A percentile compares a stretch with the other conserved stretches of the same genome.
phyloP scores from a whole-genome alignment of 306 rosid genomes.

The Begonia masoniana region DNA sequence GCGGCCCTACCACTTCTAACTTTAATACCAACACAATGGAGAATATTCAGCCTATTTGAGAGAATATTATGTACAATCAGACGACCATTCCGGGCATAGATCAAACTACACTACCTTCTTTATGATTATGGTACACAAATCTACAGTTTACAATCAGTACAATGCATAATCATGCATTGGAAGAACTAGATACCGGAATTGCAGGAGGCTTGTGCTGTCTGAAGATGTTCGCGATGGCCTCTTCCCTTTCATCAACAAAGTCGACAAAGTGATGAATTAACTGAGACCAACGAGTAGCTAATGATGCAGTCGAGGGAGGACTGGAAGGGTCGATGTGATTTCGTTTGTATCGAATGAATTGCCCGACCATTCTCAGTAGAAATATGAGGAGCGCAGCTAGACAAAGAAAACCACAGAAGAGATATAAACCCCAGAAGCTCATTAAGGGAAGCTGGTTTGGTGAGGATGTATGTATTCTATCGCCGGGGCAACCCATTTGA shows the following conservation, averaged over 20 bases:
- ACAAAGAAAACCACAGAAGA: constrained; percentile 35
- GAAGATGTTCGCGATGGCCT: constrained; percentile 68
- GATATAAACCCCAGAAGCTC: constrained; percentile 91
- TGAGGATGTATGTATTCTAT: constrained; percentile 27
- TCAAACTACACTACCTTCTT: no score
- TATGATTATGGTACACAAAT: no score
- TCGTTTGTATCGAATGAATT: constrained; percentile 42
- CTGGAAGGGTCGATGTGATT: constrained; percentile 25
- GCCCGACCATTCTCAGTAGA: constrained; percentile 41
- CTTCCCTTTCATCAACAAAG: constrained; percentile 83
- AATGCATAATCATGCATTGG: no score
- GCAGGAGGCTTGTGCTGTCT: constrained; percentile 25
- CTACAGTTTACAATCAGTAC: no score
- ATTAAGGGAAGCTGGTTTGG: constrained; percentile 48
- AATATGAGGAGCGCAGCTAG: constrained; percentile 34
- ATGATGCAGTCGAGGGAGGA: constrained; percentile 14
- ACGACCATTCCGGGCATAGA: no score
- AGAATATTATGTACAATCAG: no score
- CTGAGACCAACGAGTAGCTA: constrained; percentile 33
- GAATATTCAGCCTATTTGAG: no score
- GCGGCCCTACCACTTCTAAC: no score
- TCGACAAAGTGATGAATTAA: constrained; percentile 42
- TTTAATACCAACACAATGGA: no score
- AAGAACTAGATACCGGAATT: constrained; percentile 10
- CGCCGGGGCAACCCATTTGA: constrained; percentile 62